Base-by-base conservation (phyloP, 768 basidiomycete species). In the Mycena capillaripes region DNA sequence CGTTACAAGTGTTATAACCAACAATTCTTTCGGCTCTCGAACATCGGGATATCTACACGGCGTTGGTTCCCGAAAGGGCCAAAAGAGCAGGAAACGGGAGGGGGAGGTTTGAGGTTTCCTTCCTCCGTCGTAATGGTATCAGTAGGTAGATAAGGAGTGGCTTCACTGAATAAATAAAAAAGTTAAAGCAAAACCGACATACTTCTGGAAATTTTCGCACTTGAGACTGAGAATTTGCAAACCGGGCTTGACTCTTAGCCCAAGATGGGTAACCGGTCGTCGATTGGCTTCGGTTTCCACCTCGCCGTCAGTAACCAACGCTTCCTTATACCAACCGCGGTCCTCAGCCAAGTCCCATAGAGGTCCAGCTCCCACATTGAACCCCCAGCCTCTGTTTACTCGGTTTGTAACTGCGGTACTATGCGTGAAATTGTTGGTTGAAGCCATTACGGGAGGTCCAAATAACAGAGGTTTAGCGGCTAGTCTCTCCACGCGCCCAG, bases 301-400 rank as follows among this genome's bases (percentile, higher is more conserved):
- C 60, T 84, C 84, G 11, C 78, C 71, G 3, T 81, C 81, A 0
- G 72, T 75, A 14, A 77, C 69, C 36, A 78, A 69, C 4, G 88
- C 85, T 75, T 95, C 95, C 77, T 93, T 95, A 79, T 85, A 95
- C 88, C 92, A 96, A 1, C 88, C 89, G 59, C 93, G 81, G 73
- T 96, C 95, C 77, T 96, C 95, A 50, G 88, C 81, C 40, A 95
- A 80, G 69, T 95, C 92, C 94, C 94, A 96, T 8, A 94, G 76
- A 1, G 94, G 93, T 0, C 95, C 95, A 3, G 89, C 79, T 4
- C 94, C 93, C 17, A 93, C 88, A 73, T 93, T 94, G 76, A 88
- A 90, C 0, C 92, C 90, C 92, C 91, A 93, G 0, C 92, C 85
- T 76, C 91, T 93, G 75, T 86, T 90, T 11, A 93, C 81, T n/a